Evolutionary conservation across 2,329 filamentous ascomycete species (phyloP), one percentile per base, ranked within the genome.

Genomic region (Penicillium sp.): DNA sequence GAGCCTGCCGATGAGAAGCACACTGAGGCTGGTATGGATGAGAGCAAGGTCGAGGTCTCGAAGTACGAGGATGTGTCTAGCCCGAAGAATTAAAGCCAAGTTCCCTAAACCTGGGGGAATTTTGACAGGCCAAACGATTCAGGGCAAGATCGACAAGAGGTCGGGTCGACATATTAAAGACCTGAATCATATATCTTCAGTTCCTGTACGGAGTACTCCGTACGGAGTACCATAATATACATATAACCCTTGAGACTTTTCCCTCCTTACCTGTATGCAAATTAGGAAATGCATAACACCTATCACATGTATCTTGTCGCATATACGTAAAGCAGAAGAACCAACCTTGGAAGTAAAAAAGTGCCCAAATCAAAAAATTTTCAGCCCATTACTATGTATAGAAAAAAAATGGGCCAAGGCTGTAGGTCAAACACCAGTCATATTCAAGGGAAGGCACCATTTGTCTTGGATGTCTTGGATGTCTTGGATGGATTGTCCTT

Each of bases 1-100:
- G 63, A 61, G 31, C 37, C 49, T 28, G 31, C 45, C 6, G 43
- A 34, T n/a, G 56, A 53, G 43, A 55, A 58, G 38, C 22, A 43
- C 5, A 13, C 51, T 4, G 52, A 45, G 12, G 22, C 29, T 9
- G 10, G 10, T 13, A 15, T 26, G 12, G 49, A 49, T 24, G 53
- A 56, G 28, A 45, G 33, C 33, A 47, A 47, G 32, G 8, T 49
- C 1, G 45, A 45, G 9, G 26, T 43, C 1, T 49, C 37, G 1
- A 53, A 53, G 15, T 35, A 22, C 15, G 51, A 57, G 26, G 47
- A 58, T 28, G 39, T 47, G 13, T 21, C 43, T 13, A 38, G 9
- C n/a, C 24, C 26, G 21, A 48, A 12, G 8, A 40, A 19, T 33
- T 26, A 19, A n/a, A 28, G 39, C 6, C n/a, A 40, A 22, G 10